Evolutionary conservation across 192 early-diverging fungal genomes (phyloP), one percentile per base, ranked within the genome.

Genomic region (Coemansia sp.): DNA sequence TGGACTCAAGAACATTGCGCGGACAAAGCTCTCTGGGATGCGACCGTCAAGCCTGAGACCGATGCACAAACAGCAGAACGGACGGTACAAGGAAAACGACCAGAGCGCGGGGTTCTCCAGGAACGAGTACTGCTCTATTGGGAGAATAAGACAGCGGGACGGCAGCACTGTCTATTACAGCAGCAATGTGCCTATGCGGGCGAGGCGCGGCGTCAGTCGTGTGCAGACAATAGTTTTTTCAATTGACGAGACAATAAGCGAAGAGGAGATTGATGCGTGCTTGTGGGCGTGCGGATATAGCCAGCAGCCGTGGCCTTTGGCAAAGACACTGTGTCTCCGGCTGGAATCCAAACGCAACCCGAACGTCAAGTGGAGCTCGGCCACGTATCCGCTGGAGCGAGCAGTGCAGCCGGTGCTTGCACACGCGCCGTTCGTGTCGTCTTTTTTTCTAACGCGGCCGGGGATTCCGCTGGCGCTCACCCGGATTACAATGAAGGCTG

Each of bases 221-320:
- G 74, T 64, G 37, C 64, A 67, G n/a, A 70, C 74, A 0, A 67
- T 76, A n/a, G 65, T 76, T 10, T 16, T 76, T 40, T 61, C 65
- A 2, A 55, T 76, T 1, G 61, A 70, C 45, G 74, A 54, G 14
- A 59, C 61, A 2, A 55, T 76, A 53, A 42, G 46, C 40, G 48
- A 67, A 54, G 44, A 43, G 17, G 50, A 70, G 14, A 66, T 67
- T 6, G 61, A 63, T 25, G 42, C 60, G 5, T 70, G 61, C 4
- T 44, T 76, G 10, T 40, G 37, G 6, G 64, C 63, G 22, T 59
- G 59, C 40, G 64, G 69, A 7, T 67, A 58, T 32, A 38, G 44
- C 14, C 37, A 56, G 25, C 53, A 67, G 43, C 53, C 65, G 61
- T 76, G 74, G 74, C 42, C 58, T 5, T 14, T 50, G 11, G 73